Base-by-base conservation (phyloP, 306 rosid species). In the Acacia melanoxylon region DNA sequence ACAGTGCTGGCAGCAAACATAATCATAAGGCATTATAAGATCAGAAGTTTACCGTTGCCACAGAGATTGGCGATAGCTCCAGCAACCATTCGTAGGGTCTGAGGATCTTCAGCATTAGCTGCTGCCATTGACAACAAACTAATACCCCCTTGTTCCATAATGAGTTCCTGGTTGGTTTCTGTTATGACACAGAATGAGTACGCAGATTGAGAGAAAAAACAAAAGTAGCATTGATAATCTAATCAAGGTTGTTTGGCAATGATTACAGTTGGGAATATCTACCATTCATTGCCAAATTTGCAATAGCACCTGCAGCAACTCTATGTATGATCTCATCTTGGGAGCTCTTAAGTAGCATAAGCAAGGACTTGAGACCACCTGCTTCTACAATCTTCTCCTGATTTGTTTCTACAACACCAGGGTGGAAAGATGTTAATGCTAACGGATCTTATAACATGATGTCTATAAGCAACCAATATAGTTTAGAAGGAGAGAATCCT, bases 231-330 rank as follows among this genome's bases (percentile, higher is more conserved):
- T 71, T 78, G 76, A 74, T 49, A 77, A 45, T 69, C 27, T 42
- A 62, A 33, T 29, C 74, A 19, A 67, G 35, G 67, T 73, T 69
- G 69, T 44, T 40, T 73, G 65, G 11, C 33, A 61, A 51, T 73
- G 63, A 17, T 40, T 22, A 58, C 56, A 45, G 44, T 65, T 58
- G 75, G 37, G 45, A 75, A 33, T 75, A 37, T 67, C 22, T 88
- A 96, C 99, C 98, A 45, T 94, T 96, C 99, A 96, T 96, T 81
- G 99, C 99, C 79, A 96, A 88, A 83, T 96, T 96, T 41, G 99
- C 99, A 46, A 96, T 94, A 76, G 99, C 99, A 62, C 99, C 99
- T 7, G 99, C 98, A n/a, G 98, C 98, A 82, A 96, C 99, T 92
- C 99, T 90, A 75, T 92, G 98, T 84, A 96, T 91, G 78, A 97